These are phyloP conservation scores for Scheffersomyces lignicola DNA, from an alignment of 1,139 yeast genomes.

Conservation along the genomic window DNA sequence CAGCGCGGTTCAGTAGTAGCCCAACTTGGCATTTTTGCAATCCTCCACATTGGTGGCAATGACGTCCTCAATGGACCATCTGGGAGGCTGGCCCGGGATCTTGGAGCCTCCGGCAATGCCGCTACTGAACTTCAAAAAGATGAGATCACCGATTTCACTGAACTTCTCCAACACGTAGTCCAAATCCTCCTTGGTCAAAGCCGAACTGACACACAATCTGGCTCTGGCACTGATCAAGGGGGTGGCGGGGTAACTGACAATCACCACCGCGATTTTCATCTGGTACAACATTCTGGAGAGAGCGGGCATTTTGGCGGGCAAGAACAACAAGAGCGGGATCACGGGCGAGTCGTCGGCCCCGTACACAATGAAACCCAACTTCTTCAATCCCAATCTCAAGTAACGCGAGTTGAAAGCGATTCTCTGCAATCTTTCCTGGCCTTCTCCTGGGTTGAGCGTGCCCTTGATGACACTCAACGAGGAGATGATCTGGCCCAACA, in stretches of 20 bases:
- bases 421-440: slow-evolving; percentile 84
- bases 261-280: slow-evolving; percentile 86
- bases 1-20: neutral
- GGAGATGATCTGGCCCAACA: slow-evolving; percentile 81
- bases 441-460: slow-evolving; percentile 87
- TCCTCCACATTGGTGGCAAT: slow-evolving; percentile 73
- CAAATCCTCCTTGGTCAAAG: slow-evolving; percentile 90
- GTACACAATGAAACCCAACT: slow-evolving; percentile 88
- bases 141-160: slow-evolving; percentile 76
- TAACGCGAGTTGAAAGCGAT: slow-evolving; percentile 95
- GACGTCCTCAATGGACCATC: slow-evolving; percentile 78
- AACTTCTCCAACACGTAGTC: slow-evolving; percentile 74
- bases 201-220: slow-evolving; percentile 88
- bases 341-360: slow-evolving; percentile 98
- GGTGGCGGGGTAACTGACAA: slow-evolving; percentile 97
- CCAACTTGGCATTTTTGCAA: slow-evolving; percentile 44
- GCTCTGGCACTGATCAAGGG: slow-evolving; percentile 89
- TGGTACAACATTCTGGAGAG: slow-evolving; percentile 79
- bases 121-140: slow-evolving; percentile 75
- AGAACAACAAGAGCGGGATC: slow-evolving; percentile 80
- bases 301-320: slow-evolving; percentile 94
- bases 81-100: slow-evolving; percentile 59
- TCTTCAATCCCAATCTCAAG: slow-evolving; percentile 83
- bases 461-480: slow-evolving; percentile 81
- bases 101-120: slow-evolving; percentile 71